Percentiles rank a stretch among this genome's conserved stretches.
Evolutionary conservation across 441 rosid genomes (phyloP).

Genomic region (Raphanus hybrid): DNA sequence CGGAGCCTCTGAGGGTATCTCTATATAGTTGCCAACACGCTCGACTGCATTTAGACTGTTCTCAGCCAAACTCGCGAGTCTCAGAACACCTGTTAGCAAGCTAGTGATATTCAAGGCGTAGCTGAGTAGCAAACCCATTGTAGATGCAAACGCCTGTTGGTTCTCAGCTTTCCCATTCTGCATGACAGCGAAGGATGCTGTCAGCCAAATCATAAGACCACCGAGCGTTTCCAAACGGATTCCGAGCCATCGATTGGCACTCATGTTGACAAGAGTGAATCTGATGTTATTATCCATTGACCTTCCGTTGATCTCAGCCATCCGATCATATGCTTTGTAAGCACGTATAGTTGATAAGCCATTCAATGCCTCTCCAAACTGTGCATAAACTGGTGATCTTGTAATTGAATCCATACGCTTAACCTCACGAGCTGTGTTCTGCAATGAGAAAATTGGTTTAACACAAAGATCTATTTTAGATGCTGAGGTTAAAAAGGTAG

Average conservation of each 20-base stretch:
- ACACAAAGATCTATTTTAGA: too few species aligned
- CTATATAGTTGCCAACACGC: constrained; percentile 84
- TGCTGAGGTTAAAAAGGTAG: neutral
- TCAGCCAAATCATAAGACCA: constrained; percentile 94
- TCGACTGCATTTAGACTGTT: constrained; percentile 91
- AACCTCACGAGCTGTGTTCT: constrained; percentile 95
- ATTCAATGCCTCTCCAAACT: constrained; percentile 94
- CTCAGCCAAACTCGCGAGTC: constrained; percentile 93
- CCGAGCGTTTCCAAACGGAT: constrained; percentile 89
- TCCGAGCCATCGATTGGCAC: constrained; percentile 90
- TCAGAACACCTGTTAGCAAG: constrained; percentile 76
- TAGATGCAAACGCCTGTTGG: constrained; percentile 81
- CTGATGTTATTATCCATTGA: constrained; percentile 90
- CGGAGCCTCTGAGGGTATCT: constrained; percentile 91
- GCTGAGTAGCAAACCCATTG: constrained; percentile 95
- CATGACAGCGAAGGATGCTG: constrained; percentile 94
- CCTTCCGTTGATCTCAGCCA: constrained; percentile 86
- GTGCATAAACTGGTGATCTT: constrained; percentile 96
- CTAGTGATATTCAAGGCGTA: constrained; percentile 85
- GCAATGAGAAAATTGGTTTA: neutral
- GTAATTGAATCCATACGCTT: constrained; percentile 90
- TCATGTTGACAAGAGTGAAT: constrained; percentile 76
- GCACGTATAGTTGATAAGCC: constrained; percentile 89
- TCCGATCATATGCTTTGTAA: constrained; percentile 87
- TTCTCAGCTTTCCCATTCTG: constrained; percentile 82